Evolutionary conservation across 441 rosid genomes (phyloP), one percentile per base, ranked within the genome.

Genomic region (Pelargonium fulgidum): DNA sequence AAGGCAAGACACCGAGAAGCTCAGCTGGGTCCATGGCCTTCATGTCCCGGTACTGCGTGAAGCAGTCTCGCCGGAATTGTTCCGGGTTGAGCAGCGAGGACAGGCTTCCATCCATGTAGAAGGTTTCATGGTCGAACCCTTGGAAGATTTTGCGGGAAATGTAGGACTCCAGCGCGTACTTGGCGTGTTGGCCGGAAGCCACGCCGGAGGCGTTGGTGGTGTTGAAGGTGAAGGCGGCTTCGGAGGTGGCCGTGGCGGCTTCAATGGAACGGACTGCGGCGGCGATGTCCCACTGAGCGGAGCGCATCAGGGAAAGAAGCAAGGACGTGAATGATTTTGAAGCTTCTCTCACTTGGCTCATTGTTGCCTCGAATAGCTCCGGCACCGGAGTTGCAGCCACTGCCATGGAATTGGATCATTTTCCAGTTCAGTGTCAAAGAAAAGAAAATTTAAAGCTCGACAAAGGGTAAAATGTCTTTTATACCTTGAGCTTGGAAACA

Each of bases 191-290:
- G 24, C 24, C 24, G 24, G 24, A 22, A 22, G 88, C 86, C 9
- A 85, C 75, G 24, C 82, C 79, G 29, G 89, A 85, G 42, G 79
- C 80, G 47, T 75, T 69, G 41, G 80, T 68, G 19, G 77, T 69
- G 48, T 68, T 47, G 47, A 63, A 76, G 7, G 73, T 65, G 64
- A 13, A 72, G 76, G 39, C 36, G 10, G 74, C 67, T 0, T 79
- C 89, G 2, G 84, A 70, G 58, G 81, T 68, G 3, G 86, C 77
- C 4, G 89, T 76, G 4, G 98, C 96, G 0, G 96, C 89, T 79
- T 90, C 97, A n/a, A 93, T 91, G 39, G 97, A 93, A 0, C 97
- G 92, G 62, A 91, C 89, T 0, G 96, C 96, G 7, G 97, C 93
- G 9, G 89, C 85, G 29, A 89, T 91, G 77, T 93, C 99, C 99